Evolutionary conservation across 148 eudicot genomes (phyloP), one percentile per base, ranked within the genome.

Genomic region (Vaccinium myrtillus): DNA sequence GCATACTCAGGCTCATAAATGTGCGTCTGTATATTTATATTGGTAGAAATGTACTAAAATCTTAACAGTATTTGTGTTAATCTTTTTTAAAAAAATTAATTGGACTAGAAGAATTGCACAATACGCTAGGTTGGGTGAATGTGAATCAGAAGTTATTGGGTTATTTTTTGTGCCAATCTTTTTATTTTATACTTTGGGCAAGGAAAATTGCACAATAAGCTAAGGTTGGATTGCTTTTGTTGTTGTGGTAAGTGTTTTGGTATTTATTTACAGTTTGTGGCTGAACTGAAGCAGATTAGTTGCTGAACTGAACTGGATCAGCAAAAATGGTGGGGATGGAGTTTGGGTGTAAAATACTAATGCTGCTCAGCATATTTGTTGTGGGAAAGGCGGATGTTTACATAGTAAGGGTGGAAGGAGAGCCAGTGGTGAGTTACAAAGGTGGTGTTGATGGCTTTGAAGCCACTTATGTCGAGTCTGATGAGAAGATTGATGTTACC

Each of bases 391-490:
- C 90, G 16, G 97, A 96, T 84, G 83, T 96, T 70, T 96, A 93
- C 86, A 93, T 96, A 78, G 98, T 93, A 76, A 90, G 89, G 49
- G 84, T 96, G 83, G 98, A 96, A 86, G 99, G 92, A 53, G 98
- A 95, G 87, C 98, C 99, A 55, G 93, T 94, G 50, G 86, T 96
- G 81, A 94, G 94, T 83, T 96, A 96, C 55, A 90, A 53, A 84
- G 99, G 99, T n/a, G 98, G 96, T 10, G 87, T 94, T 75, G 83
- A 88, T 77, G 98, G 95, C 78, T 94, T 93, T 36, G 96, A 94
- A 87, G 95, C 98, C 84, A 96, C 98, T 83, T 94, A 95, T 74
- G 91, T 91, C 4, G 98, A 96, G 58, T 90, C 97, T 86, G 98
- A 96, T 87, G 97, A 95, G 86, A 92, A 95, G 89, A 87, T 95